phyloP scores from a whole-genome alignment of 495 filamentous ascomycete genomes.

The Xylaria bambusicola region DNA sequence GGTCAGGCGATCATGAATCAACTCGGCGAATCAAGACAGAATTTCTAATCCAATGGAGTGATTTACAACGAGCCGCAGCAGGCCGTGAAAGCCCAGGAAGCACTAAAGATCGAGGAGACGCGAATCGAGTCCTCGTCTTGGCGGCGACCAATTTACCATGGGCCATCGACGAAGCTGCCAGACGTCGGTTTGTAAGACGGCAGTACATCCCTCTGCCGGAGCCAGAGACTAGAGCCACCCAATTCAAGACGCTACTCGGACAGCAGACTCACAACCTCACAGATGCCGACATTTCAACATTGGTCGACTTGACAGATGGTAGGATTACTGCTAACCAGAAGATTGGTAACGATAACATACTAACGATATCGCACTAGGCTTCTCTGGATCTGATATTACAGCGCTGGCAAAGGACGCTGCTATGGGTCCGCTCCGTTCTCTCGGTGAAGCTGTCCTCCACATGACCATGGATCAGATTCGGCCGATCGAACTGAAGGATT shows the following conservation, averaged over 20 bases:
- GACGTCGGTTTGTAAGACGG: conserved; percentile 85
- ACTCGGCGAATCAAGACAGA: conserved; percentile 95
- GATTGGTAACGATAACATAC: conserved; percentile 6
- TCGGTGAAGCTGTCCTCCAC: conserved; percentile 86
- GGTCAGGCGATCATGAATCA: conserved; percentile 86
- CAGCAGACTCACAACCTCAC: conserved; percentile 86
- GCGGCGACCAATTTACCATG: conserved; percentile 97
- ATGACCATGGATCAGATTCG: conserved; percentile 94
- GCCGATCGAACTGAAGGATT: conserved; percentile 80
- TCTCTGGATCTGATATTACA: conserved; percentile 96
- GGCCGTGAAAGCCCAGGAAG: conserved; percentile 63
- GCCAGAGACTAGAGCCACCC: conserved; percentile 71
- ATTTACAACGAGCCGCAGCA: conserved; percentile 87
- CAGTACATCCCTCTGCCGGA: conserved; percentile 98
- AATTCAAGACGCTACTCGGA: conserved; percentile 74
- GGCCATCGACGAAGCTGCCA: conserved; percentile 96
- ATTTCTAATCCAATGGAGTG: conserved; percentile 96
- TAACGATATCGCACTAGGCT: conserved; percentile 58
- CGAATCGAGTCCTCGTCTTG: conserved; percentile 86
- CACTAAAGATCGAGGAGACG: conserved; percentile 68
- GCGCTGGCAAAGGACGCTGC: conserved; percentile 97
- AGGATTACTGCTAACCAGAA: conserved; percentile 28
- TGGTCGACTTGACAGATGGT: conserved; percentile 90
- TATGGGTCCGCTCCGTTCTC: conserved; percentile 91
- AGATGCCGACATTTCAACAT: conserved; percentile 67